Evolutionary conservation across 2,329 filamentous ascomycete species (phyloP).

Genomic region (Allantophomopsis cytisporea): DNA sequence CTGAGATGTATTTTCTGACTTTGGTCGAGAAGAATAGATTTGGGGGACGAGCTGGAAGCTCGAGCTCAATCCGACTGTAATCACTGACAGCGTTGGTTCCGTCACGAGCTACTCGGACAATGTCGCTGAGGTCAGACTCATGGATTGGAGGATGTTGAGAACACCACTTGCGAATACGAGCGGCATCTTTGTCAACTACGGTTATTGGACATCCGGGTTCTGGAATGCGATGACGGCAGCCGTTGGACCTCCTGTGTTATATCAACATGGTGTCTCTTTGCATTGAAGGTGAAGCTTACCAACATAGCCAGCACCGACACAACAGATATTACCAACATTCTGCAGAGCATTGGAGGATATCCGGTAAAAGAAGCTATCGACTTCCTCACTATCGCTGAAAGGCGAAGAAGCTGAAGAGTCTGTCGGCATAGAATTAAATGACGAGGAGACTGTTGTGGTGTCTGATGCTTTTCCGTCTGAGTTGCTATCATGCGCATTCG

Average conservation of each 20-base stretch:
- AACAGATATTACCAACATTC: slow-evolving; percentile 48
- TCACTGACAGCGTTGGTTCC: slow-evolving; percentile 34
- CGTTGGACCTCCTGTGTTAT: slow-evolving; percentile 47
- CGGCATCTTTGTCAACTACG: slow-evolving; percentile 56
- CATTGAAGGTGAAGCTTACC: slow-evolving; percentile 31
- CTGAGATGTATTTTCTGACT: slow-evolving; percentile 42
- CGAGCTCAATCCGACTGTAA: too few species aligned
- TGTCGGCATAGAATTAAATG: too few species aligned
- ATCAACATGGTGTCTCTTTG: not conserved
- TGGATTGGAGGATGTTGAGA: slow-evolving; percentile 62
- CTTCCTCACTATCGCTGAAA: too few species aligned
- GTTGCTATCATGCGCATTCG: too few species aligned
- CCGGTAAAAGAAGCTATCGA: too few species aligned
- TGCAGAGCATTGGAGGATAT: too few species aligned
- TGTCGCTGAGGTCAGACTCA: slow-evolving; percentile 56
- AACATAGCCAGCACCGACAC: slow-evolving; percentile 64
- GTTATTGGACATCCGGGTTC: slow-evolving; percentile 59
- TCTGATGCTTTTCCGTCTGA: too few species aligned
- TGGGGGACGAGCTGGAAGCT: slow-evolving; percentile 33
- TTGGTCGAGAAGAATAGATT: slow-evolving; percentile 68
- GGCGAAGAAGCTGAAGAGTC: too few species aligned
- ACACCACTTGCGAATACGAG: slow-evolving; percentile 60
- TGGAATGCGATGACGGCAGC: slow-evolving; percentile 62
- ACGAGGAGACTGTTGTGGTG: too few species aligned
- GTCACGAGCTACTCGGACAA: slow-evolving; percentile 52